phyloP scores from a whole-genome alignment of 495 filamentous ascomycete genomes.

The Penicillium angulare region DNA sequence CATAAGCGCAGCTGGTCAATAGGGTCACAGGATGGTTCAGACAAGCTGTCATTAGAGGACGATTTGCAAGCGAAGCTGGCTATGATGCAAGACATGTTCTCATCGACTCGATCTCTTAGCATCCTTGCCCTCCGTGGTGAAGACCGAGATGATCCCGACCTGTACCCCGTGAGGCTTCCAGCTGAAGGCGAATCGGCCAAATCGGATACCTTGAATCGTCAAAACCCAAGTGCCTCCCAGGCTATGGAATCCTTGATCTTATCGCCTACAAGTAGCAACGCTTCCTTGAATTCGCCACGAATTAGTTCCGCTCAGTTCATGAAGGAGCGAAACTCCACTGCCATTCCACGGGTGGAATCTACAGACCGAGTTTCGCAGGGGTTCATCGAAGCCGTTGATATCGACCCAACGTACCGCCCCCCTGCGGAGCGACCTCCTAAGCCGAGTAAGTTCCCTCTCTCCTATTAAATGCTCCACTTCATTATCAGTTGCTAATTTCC shows the following conservation, averaged over 20 bases:
- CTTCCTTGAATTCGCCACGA: constrained; percentile 47
- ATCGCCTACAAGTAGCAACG: constrained; percentile 60
- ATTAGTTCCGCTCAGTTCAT: constrained; percentile 14
- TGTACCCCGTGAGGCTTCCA: constrained; percentile 73
- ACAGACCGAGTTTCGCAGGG: constrained; percentile 54
- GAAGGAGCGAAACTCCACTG: constrained; percentile 35
- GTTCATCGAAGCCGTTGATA: constrained; percentile 89
- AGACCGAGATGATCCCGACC: constrained; percentile 84
- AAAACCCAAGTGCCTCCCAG: constrained; percentile 55
- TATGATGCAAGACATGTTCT: constrained; percentile 93
- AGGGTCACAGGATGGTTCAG: constrained; percentile 75
- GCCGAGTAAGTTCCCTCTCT: constrained; percentile 51
- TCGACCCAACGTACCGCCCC: constrained; percentile 81
- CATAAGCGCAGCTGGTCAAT: constrained; percentile 96
- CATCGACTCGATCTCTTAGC: constrained; percentile 82
- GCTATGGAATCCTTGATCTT: constrained; percentile 53
- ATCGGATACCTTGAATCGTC: constrained; percentile 50
- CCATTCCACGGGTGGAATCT: constrained; percentile 43
- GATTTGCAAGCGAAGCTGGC: constrained; percentile 83
- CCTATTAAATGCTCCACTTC: background rate
- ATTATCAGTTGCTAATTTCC: background rate
- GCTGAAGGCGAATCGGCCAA: constrained; percentile 65
- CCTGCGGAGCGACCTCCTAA: constrained; percentile 70
- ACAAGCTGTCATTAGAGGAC: constrained; percentile 72
- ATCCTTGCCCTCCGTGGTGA: constrained; percentile 80